Percentiles rank a stretch among this genome's conserved stretches.
Evolutionary conservation across 129 eudicot genomes (phyloP).

Genomic region (Cynara cardunculus): DNA sequence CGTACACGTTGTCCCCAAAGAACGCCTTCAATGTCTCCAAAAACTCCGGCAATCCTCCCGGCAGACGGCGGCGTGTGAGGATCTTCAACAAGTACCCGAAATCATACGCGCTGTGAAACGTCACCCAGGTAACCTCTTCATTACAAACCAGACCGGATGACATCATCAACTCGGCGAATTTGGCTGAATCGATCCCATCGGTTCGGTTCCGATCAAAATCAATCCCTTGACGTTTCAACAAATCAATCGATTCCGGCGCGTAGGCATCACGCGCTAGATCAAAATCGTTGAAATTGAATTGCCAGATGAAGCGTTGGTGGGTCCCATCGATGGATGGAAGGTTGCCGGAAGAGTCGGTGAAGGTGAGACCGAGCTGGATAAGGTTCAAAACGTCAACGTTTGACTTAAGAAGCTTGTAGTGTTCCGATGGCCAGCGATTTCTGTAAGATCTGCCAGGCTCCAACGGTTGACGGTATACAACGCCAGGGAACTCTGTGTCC

Average conservation of each 20-base stretch:
- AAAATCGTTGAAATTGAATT: constrained; percentile 74
- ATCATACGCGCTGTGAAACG: constrained; percentile 88
- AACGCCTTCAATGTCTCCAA: constrained; percentile 42
- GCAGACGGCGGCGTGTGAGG: constrained; percentile 66
- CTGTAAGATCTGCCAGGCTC: neutral
- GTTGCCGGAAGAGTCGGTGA: constrained; percentile 60
- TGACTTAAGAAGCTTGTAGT: constrained; percentile 52
- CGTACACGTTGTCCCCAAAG: constrained; percentile 61
- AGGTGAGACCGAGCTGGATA: constrained; percentile 71
- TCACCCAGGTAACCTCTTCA: constrained; percentile 78
- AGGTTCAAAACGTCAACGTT: constrained; percentile 70
- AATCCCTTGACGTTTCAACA: constrained; percentile 58
- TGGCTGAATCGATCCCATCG: constrained; percentile 58
- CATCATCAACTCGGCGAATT: constrained; percentile 77
- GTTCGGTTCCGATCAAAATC: constrained; percentile 53
- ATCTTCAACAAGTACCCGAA: constrained; percentile 71
- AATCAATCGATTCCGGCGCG: constrained; percentile 66
- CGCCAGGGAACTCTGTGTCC: constrained; percentile 97
- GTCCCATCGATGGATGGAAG: constrained; percentile 39
- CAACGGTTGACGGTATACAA: constrained; percentile 30
- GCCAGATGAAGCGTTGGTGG: constrained; percentile 49
- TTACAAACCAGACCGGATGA: constrained; percentile 62
- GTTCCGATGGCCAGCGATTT: constrained; percentile 32
- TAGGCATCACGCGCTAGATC: constrained; percentile 53
- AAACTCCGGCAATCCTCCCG: constrained; percentile 41